Base-by-base conservation (phyloP, 495 filamentous ascomycete species). In the Cercophora scortea region DNA sequence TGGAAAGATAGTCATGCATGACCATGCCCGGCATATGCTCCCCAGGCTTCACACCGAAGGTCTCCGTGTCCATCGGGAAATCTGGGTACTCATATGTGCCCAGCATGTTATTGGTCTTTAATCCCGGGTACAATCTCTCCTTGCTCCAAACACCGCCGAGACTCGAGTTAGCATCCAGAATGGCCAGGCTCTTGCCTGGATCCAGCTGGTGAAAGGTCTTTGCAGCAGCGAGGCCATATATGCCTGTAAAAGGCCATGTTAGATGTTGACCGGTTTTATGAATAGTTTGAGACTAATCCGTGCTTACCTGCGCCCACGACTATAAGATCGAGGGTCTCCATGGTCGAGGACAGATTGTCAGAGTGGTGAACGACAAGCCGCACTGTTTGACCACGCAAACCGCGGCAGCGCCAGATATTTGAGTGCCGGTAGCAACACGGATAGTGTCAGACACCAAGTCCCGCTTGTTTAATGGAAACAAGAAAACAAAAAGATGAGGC, bases 71-170 rank as follows among this genome's bases (percentile, higher is more conserved):
- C 85, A 92, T 87, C 8, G 86, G 85, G 52, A 86, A 87, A 50
- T 90, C 88, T 3, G 80, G 81, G 59, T 76, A 87, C 60, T 88
- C 86, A 57, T 83, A 88, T 1, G 78, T 86, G 7, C 86, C 86
- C 4, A 82, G 53, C 49, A 76, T 59, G 40, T 77, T 79, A 64
- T 79, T 79, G 54, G 83, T 79, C 50, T 79, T 83, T 18, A 92
- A 73, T 9, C 80, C 82, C 8, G 80, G 78, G 61, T 89, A 90
- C 32, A 86, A 68, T 0, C 82, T 70, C 34, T 84, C 68, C 35
- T 77, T 68, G 5, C 80, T 74, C 88, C 88, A 92, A 40, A 83
- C 79, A 32, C 88, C 87, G 8, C 88, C 88, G 25, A 90, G 61
- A 8, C 39, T 56, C 4, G 66, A 61, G 46, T 60, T 62, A 12